phyloP scores from a whole-genome alignment of 192 early-diverging fungal genomes.

The Entomortierella beljakovae region DNA sequence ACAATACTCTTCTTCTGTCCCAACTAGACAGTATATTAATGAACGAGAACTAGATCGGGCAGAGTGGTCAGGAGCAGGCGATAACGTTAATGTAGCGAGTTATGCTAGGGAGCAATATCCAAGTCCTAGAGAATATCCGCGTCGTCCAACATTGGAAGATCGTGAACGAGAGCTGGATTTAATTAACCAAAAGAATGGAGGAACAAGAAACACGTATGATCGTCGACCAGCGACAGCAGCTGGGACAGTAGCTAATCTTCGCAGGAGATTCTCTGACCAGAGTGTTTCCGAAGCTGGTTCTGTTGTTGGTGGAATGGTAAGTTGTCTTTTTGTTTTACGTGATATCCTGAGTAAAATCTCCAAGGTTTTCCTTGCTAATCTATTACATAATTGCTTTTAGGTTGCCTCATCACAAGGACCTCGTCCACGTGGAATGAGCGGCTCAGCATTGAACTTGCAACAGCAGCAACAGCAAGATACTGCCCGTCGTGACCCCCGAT shows the following conservation, averaged over 20 bases:
- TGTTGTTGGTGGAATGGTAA: conserved; percentile 5
- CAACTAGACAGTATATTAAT: conserved; percentile 12
- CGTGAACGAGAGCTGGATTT: conserved; percentile 33
- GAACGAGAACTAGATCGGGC: conserved; percentile 26
- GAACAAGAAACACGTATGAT: conserved; percentile 6
- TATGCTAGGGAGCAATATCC: conserved; percentile 50
- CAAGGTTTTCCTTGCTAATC: background rate
- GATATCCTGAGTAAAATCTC: background rate
- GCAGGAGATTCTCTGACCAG: conserved; percentile 39
- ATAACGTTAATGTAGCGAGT: conserved; percentile 6
- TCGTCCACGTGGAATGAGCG: conserved; percentile 38
- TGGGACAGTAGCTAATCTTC: conserved; percentile 38
- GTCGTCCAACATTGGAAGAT: conserved; percentile 39
- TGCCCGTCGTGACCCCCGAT: conserved; percentile 32
- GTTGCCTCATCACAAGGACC: conserved; percentile 5
- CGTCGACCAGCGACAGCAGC: conserved; percentile 25
- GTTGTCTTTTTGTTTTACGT: background rate
- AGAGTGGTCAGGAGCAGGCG: conserved; percentile 30
- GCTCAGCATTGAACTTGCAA: conserved; percentile 7
- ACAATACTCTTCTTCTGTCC: conserved; percentile 37
- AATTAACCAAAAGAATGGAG: conserved; percentile 32
- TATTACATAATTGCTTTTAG: background rate
- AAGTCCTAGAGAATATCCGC: conserved; percentile 21
- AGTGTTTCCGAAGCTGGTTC: conserved; percentile 13
- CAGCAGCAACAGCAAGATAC: conserved; percentile 18